Conservation (phyloP, 2,329 filamentous ascomycete genomes). For the Chaetomiaceae sp. region DNA sequence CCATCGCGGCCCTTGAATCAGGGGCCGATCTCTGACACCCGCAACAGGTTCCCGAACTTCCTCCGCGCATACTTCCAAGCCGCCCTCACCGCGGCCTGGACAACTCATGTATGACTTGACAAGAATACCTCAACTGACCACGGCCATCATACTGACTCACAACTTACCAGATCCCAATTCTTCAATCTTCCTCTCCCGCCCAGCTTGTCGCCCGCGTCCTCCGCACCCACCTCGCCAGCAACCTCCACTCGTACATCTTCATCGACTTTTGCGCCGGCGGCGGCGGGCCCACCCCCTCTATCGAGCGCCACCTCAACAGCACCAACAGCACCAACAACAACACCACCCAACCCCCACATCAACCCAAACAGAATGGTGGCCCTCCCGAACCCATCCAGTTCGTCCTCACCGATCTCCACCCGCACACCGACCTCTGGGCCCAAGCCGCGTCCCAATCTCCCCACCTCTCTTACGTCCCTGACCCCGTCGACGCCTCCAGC, state of each 20-base stretch:
- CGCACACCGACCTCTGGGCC: slow-evolving; percentile 58
- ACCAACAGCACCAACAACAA: slow-evolving; percentile 29
- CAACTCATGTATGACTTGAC: slow-evolving; percentile 42
- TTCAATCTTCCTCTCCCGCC: slow-evolving; percentile 56
- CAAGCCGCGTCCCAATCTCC: slow-evolving; percentile 47
- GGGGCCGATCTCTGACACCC: neutral
- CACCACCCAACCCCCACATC: slow-evolving; percentile 18
- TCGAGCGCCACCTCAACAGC: slow-evolving; percentile 57
- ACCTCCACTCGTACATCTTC: slow-evolving; percentile 53
- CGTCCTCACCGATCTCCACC: slow-evolving; percentile 62
- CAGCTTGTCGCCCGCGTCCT: slow-evolving; percentile 57
- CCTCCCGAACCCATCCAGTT: slow-evolving; percentile 52
- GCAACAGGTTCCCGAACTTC: slow-evolving; percentile 58
- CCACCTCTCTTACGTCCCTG: slow-evolving; percentile 55
- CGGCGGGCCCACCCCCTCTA: slow-evolving; percentile 64
- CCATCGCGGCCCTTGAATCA: neutral
- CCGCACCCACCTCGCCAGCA: slow-evolving; percentile 41
- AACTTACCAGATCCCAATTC: slow-evolving; percentile 37
- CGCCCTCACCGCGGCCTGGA: slow-evolving; percentile 62
- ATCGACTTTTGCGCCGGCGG: slow-evolving; percentile 74
- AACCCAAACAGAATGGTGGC: too few species aligned
- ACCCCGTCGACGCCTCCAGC: slow-evolving; percentile 61
- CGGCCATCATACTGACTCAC: neutral
- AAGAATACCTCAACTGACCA: too few species aligned
- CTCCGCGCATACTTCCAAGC: slow-evolving; percentile 62